Conservation (phyloP, 805 yeast species). For the Lipomyces kockii region DNA sequence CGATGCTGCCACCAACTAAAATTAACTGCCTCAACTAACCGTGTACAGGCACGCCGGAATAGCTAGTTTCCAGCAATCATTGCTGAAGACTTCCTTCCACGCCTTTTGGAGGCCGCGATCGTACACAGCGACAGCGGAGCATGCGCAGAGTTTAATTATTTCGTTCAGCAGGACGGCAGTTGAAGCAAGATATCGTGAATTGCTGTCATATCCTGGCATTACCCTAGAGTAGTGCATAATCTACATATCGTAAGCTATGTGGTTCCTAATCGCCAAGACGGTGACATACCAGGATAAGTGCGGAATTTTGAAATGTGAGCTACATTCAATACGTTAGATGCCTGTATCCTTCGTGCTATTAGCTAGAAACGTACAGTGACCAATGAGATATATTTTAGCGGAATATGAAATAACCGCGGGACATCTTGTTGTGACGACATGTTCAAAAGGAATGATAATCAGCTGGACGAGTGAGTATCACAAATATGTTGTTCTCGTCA, state of each 20-base stretch:
- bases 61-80: conserved; percentile 50
- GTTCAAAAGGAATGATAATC: neutral
- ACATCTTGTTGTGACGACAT: conserved; percentile 24
- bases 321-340: conserved; percentile 3
- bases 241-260: conserved; percentile 8
- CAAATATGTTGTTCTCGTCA: too few relatives aligned
- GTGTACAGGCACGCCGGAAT: conserved; percentile 51
- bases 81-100: conserved; percentile 43
- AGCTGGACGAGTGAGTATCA: neutral
- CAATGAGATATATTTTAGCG: conserved; percentile 46
- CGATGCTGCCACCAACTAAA: neutral
- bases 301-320: conserved; percentile 49
- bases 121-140: conserved; percentile 40
- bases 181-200: conserved; percentile 46
- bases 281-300: conserved; percentile 45
- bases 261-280: neutral
- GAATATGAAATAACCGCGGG: conserved; percentile 36
- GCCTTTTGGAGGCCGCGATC: conserved; percentile 31
- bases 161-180: conserved; percentile 51
- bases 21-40: conserved; percentile 13
- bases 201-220: conserved; percentile 45
- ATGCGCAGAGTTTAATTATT: conserved; percentile 45
- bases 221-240: conserved; percentile 51
- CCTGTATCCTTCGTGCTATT: neutral
- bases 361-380: conserved; percentile 39